These are phyloP conservation scores for Backusella australiensis DNA, from an alignment of 192 early-diverging fungal genomes.

Conservation along the genomic window DNA sequence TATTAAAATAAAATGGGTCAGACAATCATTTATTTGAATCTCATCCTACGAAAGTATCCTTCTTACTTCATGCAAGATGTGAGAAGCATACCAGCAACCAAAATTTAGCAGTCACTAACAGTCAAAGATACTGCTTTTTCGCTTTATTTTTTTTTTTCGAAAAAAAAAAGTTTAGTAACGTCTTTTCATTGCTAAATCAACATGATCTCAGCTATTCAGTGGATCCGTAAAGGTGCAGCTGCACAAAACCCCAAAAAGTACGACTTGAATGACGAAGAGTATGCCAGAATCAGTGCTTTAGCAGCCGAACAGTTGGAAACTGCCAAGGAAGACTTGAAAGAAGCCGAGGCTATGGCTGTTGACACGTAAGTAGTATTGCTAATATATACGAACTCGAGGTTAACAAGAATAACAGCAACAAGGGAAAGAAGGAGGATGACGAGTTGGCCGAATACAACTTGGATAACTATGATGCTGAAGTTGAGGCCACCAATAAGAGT, in stretches of 20 bases:
- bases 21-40: too few species aligned
- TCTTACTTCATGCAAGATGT: not conserved
- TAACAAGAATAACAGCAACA: not conserved
- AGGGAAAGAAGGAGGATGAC: slow-evolving; percentile 44
- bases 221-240: slow-evolving; percentile 95
- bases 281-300: slow-evolving; percentile 69
- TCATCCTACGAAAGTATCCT: too few species aligned
- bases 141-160: not conserved
- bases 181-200: slow-evolving; percentile 1
- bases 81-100: not conserved
- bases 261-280: slow-evolving; percentile 88
- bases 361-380: slow-evolving; percentile 25
- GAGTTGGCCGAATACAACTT: slow-evolving; percentile 87
- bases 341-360: slow-evolving; percentile 42
- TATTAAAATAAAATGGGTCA: too few species aligned
- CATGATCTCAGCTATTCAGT: slow-evolving; percentile 92
- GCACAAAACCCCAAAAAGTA: slow-evolving; percentile 74
- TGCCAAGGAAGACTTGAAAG: slow-evolving; percentile 59
- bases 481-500: slow-evolving; percentile 41
- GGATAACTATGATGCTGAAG: slow-evolving; percentile 91
- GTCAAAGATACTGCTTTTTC: slow-evolving; percentile 3
- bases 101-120: not conserved
- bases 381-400: not conserved
- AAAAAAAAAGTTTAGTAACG: not conserved
- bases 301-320: slow-evolving; percentile 63